phyloP scores from a whole-genome alignment of 1,284 basidiomycete species.

The Golubevia pallescens region DNA sequence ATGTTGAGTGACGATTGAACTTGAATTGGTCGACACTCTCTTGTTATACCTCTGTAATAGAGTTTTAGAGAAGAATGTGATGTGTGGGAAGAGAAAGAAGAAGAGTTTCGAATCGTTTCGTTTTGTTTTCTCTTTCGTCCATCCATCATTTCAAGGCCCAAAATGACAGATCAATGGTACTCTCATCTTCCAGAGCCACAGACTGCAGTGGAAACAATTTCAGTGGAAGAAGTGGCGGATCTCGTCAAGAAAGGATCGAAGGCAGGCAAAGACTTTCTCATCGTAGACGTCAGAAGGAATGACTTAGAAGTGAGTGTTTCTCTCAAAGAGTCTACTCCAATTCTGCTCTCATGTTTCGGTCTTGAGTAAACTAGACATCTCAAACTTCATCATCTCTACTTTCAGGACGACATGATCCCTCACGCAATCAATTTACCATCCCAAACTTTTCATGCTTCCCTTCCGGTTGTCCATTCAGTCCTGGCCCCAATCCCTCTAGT shows the following conservation, averaged over 20 bases:
- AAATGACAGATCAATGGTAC: not conserved
- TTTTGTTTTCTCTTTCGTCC: too few species aligned
- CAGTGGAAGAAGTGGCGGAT: not conserved
- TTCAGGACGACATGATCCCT: conserved; percentile 18
- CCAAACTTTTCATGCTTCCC: conserved; percentile 27
- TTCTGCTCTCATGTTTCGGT: conserved; percentile 1
- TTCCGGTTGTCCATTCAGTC: conserved; percentile 22
- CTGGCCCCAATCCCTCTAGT: conserved; percentile 26
- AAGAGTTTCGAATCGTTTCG: too few species aligned
- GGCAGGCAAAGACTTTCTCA: conserved; percentile 32
- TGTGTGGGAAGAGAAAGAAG: too few species aligned
- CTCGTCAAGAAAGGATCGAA: conserved; percentile 21
- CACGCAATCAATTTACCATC: conserved; percentile 43
- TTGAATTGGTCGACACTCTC: too few species aligned
- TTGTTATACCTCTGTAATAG: too few species aligned
- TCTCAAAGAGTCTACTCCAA: not conserved
- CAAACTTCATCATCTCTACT: too few species aligned
- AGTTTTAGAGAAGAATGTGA: too few species aligned
- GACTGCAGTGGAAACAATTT: not conserved
- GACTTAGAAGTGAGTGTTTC: conserved; percentile 31
- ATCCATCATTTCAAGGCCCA: too few species aligned
- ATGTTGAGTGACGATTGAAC: too few species aligned
- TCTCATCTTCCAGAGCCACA: not conserved
- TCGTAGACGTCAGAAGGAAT: conserved; percentile 39
- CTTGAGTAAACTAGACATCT: not conserved